Conservation (phyloP, 202 grass and related monocot species). For the Schoenoplectus tabernaemontani region DNA sequence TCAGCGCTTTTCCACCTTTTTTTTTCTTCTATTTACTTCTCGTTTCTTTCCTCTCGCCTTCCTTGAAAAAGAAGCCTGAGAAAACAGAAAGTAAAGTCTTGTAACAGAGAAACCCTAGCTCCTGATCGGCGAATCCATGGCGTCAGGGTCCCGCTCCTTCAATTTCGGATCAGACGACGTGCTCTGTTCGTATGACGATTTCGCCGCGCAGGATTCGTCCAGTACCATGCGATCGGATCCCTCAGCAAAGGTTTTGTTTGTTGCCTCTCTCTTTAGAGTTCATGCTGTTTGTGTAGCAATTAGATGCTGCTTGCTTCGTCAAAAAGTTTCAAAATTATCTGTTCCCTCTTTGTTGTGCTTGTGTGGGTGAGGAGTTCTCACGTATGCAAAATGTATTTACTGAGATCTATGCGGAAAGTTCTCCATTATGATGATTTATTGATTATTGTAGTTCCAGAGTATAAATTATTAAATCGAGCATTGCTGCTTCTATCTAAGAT, state of each 20-base stretch:
- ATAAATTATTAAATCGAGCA: background rate
- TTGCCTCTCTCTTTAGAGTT: background rate
- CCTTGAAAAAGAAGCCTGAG: slow-evolving; percentile 3
- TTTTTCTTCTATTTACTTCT: background rate
- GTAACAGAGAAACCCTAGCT: slow-evolving; percentile 18
- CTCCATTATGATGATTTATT: background rate
- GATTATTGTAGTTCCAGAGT: background rate
- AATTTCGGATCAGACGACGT: slow-evolving; percentile 86
- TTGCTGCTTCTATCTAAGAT: background rate
- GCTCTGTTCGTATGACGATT: slow-evolving; percentile 96
- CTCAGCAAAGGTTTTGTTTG: slow-evolving; percentile 42
- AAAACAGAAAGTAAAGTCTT: background rate
- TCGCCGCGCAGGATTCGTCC: slow-evolving; percentile 38
- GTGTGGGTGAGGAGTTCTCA: background rate
- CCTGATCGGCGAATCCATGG: slow-evolving; percentile 12
- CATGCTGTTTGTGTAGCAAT: background rate
- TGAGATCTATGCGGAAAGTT: background rate
- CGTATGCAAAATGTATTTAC: background rate
- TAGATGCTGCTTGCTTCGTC: background rate
- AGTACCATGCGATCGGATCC: slow-evolving; percentile 71
- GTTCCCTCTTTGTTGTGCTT: background rate
- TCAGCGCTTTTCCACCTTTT: background rate
- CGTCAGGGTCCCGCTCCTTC: slow-evolving; percentile 45
- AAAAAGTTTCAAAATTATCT: background rate
- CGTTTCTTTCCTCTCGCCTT: background rate